Evolutionary conservation across 345 rosid species (phyloP).

Genomic region (Streptanthus diversifolius): DNA sequence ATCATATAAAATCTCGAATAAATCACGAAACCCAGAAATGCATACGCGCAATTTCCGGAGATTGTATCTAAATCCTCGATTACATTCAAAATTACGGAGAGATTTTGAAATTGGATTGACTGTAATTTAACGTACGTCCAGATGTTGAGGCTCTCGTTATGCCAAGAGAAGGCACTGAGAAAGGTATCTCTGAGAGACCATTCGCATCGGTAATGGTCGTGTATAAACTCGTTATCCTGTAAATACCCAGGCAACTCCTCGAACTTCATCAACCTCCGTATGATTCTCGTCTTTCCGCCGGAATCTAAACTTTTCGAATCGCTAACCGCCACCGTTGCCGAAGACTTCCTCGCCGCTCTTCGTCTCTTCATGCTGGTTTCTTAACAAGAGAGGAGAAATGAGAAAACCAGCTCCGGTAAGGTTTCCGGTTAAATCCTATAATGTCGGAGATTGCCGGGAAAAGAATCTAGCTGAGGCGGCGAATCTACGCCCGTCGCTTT

Average conservation of each 20-base stretch:
- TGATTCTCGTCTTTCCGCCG: slow-evolving; percentile 19
- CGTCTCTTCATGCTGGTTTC: slow-evolving; percentile 18
- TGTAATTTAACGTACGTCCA: slow-evolving; percentile 63
- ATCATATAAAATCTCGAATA: background rate
- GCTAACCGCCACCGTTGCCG: slow-evolving; percentile 4
- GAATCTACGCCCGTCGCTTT: slow-evolving; percentile 10
- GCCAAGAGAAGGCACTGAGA: slow-evolving; percentile 72
- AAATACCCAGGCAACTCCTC: slow-evolving; percentile 76
- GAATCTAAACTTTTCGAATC: background rate
- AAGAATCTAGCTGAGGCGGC: background rate
- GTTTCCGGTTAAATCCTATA: background rate
- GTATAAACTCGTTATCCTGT: slow-evolving; percentile 79
- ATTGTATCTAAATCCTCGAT: too few species aligned
- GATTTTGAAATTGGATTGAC: background rate
- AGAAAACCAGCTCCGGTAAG: background rate
- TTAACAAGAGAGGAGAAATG: background rate
- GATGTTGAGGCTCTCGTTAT: slow-evolving; percentile 87
- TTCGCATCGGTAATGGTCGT: slow-evolving; percentile 79
- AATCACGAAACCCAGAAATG: background rate
- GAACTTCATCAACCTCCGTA: slow-evolving; percentile 52
- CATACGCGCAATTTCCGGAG: too few species aligned
- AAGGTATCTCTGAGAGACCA: slow-evolving; percentile 78
- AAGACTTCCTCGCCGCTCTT: slow-evolving; percentile 10
- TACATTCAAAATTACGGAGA: background rate
- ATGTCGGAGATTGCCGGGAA: too few species aligned